Conservation (phyloP, 495 filamentous ascomycete genomes). For the Lentithecium fluviatile region DNA sequence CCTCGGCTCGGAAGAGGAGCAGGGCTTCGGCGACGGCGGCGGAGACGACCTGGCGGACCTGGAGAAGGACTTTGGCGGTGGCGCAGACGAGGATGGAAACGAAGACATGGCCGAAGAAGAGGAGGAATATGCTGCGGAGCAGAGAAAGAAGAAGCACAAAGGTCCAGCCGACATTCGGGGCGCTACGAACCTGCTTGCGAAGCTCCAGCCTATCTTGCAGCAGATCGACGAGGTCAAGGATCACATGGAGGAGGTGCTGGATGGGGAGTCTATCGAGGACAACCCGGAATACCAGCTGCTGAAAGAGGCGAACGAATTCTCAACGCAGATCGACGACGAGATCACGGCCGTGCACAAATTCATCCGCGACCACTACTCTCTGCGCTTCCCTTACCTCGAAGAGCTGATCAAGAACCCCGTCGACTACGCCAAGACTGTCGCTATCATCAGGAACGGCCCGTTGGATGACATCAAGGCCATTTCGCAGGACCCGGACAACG, state of each 20-base stretch:
- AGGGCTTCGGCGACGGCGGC: constrained; percentile 37
- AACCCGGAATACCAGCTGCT: constrained; percentile 83
- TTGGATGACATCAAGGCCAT: constrained; percentile 83
- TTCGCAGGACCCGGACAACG: constrained; percentile 67
- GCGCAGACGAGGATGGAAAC: constrained; percentile 50
- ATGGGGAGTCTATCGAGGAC: constrained; percentile 74
- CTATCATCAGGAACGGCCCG: constrained; percentile 88
- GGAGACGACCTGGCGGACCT: constrained; percentile 25
- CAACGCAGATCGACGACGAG: constrained; percentile 86
- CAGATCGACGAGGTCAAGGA: constrained; percentile 71
- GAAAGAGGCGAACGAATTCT: constrained; percentile 78
- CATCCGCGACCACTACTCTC: constrained; percentile 91
- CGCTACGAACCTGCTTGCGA: constrained; percentile 74
- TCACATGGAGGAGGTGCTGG: constrained; percentile 59
- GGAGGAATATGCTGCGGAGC: constrained; percentile 38
- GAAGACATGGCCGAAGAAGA: constrained; percentile 50
- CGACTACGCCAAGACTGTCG: constrained; percentile 93
- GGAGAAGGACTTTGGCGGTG: constrained; percentile 51
- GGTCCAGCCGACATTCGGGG: constrained; percentile 70
- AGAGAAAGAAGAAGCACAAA: constrained; percentile 65
- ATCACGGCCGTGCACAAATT: constrained; percentile 93
- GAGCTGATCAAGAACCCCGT: constrained; percentile 86
- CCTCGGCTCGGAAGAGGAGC: constrained; percentile 50
- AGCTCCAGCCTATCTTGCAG: constrained; percentile 70
- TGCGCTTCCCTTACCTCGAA: constrained; percentile 94